Evolutionary conservation across 2,329 filamentous ascomycete species (phyloP), one percentile per base, ranked within the genome.

Genomic region (Colletotrichum tropicicola): DNA sequence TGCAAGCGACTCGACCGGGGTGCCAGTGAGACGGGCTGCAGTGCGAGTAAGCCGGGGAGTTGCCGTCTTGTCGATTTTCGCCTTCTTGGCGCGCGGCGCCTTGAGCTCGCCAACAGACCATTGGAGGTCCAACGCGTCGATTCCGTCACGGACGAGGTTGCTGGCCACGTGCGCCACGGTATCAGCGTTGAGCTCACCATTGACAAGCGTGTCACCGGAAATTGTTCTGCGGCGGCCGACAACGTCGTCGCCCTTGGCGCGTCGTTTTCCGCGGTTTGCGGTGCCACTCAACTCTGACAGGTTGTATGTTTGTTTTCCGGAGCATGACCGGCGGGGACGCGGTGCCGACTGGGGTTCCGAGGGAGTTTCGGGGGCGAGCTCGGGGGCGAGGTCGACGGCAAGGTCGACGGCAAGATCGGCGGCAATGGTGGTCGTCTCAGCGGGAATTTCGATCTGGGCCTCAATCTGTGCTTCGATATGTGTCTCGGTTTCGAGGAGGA

Each of bases 231-330:
- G 79, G 65, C 80, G 78, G 39, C 82, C 75, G 30, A 76, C 72
- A 10, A 83, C 79, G 25, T 75, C 70, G 67, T 87, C 84, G 64
- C 85, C 83, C 47, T 85, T 87, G 45, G 83, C 74, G 76, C 78
- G 83, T 77, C 79, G 83, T 70, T 84, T 87, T 53, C 84, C 88
- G 69, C 91, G 88, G 44, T 85, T 82, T 27, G 85, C 83, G 49
- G 87, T 91, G 69, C 89, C 89, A 62, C 83, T 85, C 54, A 91
- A 80, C 70, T 86, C 84, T 68, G 87, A 82, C 15, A 91, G 78
- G 70, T 93, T 93, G 78, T 93, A 93, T 15, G 89, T 85, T 12
- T 86, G 83, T 17, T 87, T 79, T 56, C 82, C 84, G n/a, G 78
- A 71, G 67, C 86, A 84, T 37, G 82, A 79, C 71, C 89, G 86